Conservation (phyloP, 2,329 filamentous ascomycete genomes). For the Torrubiellomyces zombiae region DNA sequence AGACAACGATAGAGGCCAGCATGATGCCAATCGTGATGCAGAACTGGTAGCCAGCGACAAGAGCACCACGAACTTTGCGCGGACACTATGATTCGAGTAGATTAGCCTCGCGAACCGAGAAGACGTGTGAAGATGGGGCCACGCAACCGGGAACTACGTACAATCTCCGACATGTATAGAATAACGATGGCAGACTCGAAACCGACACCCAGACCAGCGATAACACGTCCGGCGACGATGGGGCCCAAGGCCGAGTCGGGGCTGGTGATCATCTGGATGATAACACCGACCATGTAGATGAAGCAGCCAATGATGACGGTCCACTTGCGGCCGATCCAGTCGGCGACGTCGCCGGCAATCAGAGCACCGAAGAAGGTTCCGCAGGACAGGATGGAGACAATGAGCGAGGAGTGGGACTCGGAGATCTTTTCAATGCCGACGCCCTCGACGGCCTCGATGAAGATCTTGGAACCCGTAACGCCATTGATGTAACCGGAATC, state of each 20-base stretch:
- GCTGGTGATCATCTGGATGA: constrained; percentile 45
- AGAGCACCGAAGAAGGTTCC: constrained; percentile 67
- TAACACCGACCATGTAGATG: constrained; percentile 53
- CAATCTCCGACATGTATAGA: constrained; percentile 76
- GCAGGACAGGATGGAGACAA: constrained; percentile 62
- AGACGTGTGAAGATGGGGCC: neutral
- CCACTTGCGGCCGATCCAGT: constrained; percentile 55
- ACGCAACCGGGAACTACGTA: constrained; percentile 15
- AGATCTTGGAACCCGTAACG: constrained; percentile 34
- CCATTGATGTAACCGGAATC: constrained; percentile 63
- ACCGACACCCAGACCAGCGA: constrained; percentile 64
- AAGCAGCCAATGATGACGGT: constrained; percentile 55
- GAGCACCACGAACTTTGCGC: constrained; percentile 56
- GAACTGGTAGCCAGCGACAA: constrained; percentile 74
- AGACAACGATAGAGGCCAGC: constrained; percentile 58
- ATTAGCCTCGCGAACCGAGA: neutral
- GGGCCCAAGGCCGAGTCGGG: constrained; percentile 33
- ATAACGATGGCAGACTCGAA: constrained; percentile 70
- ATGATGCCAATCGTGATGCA: constrained; percentile 67
- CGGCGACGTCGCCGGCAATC: constrained; percentile 61
- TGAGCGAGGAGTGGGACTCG: constrained; percentile 32
- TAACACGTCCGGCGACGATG: constrained; percentile 56
- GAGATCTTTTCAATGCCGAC: constrained; percentile 15
- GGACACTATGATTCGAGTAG: constrained; percentile 25
- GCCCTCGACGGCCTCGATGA: constrained; percentile 35